phyloP scores from a whole-genome alignment of 1,139 yeast species.

The Sugiyamaella xylanicola region DNA sequence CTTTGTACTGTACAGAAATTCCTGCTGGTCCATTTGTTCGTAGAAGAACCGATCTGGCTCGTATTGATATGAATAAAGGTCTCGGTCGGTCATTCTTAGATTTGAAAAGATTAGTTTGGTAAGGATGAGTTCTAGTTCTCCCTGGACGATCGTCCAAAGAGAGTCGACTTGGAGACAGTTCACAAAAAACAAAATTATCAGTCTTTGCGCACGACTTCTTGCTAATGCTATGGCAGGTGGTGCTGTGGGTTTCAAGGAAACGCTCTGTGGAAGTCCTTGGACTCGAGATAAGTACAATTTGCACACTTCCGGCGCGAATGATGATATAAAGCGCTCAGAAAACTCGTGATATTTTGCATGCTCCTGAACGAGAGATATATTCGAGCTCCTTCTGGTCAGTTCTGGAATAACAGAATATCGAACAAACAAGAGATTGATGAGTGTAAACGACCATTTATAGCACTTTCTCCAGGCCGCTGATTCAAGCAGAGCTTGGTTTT shows the following conservation, averaged over 20 bases:
- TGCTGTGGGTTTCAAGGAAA: background rate
- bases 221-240: background rate
- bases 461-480: slow-evolving; percentile 23
- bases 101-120: slow-evolving; percentile 15
- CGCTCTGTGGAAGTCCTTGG: background rate
- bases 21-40: slow-evolving; percentile 18
- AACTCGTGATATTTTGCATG: slow-evolving; percentile 19
- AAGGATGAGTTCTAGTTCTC: slow-evolving; percentile 18
- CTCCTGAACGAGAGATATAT: slow-evolving; percentile 5
- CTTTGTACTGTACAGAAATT: background rate
- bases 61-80: slow-evolving; percentile 23
- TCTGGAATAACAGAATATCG: slow-evolving; percentile 21
- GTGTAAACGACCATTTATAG: slow-evolving; percentile 27
- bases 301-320: slow-evolving; percentile 26
- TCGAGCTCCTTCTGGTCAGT: background rate
- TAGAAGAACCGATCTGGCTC: slow-evolving; percentile 23
- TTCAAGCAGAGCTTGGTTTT: no score
- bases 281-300: slow-evolving; percentile 18
- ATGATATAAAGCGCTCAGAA: slow-evolving; percentile 18
- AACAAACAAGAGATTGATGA: slow-evolving; percentile 24
- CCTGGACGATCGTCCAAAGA: slow-evolving; percentile 16
- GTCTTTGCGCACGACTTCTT: slow-evolving; percentile 12
- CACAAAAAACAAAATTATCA: slow-evolving; percentile 23
- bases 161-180: slow-evolving; percentile 19
- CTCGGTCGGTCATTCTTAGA: slow-evolving; percentile 20